A percentile compares a stretch with the other conserved stretches of the same genome.
phyloP scores from a whole-genome alignment of 306 rosid species.

The Medicago lupulina region DNA sequence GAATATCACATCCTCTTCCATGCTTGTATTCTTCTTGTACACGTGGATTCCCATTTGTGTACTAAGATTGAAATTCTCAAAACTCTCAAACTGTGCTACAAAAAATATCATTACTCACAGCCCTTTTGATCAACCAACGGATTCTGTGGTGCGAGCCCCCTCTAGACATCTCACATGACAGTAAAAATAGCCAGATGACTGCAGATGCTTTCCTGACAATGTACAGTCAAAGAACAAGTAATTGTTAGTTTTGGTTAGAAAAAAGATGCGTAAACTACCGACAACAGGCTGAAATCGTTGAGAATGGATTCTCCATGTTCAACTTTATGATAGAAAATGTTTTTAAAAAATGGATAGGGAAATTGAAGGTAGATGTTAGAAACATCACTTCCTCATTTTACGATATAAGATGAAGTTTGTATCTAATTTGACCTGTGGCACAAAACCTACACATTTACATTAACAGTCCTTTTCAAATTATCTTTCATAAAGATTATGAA shows the following conservation, averaged over 20 bases:
- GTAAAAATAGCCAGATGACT: slow-evolving; percentile 73
- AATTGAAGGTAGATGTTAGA: neutral
- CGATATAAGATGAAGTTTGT: no score
- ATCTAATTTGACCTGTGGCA: no score
- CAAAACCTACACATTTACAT: no score
- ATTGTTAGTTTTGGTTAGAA: neutral
- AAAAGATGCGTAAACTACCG: neutral
- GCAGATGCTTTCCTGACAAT: slow-evolving; percentile 81
- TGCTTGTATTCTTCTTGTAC: neutral
- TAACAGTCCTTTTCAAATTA: no score
- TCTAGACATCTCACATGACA: slow-evolving; percentile 73
- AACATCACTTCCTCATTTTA: no score
- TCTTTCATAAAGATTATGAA: no score
- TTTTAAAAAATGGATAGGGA: no score
- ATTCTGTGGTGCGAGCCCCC: slow-evolving; percentile 77
- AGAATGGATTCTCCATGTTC: no score
- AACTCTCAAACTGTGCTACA: neutral
- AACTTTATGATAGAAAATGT: no score
- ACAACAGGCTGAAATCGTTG: no score
- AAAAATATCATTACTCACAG: slow-evolving; percentile 59
- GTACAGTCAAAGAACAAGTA: slow-evolving; percentile 34
- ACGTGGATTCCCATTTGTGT: neutral
- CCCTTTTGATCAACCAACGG: slow-evolving; percentile 84
- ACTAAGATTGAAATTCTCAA: neutral
- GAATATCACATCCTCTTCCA: no score